Base-by-base conservation (phyloP, 192 early-diverging fungal genomes). In the Coemansia sp. region DNA sequence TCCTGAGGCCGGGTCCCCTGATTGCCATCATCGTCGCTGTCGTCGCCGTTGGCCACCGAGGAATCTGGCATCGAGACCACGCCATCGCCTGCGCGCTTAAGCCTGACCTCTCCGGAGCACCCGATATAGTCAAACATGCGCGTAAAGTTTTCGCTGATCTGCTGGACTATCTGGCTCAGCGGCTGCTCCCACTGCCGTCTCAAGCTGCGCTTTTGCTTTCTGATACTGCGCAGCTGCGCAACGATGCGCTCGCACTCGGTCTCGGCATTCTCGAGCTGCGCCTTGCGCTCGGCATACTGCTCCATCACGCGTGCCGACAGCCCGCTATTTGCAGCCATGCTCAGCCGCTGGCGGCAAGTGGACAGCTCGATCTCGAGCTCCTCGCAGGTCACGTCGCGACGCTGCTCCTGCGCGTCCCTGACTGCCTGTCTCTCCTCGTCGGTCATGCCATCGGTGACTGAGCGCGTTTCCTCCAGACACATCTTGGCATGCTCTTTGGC, bases 131-230 rank as follows among this genome's bases (percentile, higher is more conserved):
- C 82, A 67, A 98, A 93, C 42, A 90, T 86, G 3, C 67, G 67
- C 3, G 85, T 80, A 62, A 96, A 96, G 19, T 82, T 78, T 28
- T 62, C 62, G 62, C 88, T 87, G 55, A 98, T 93, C 27, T 60
- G 47, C 1, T 22, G 54, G 1, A 95, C 74, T 4, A 97, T 71
- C 0, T 62, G 64, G 3, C 60, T 64, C 39, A 98, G 65, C 47
- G 86, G 82, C 13, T 72, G 67, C 50, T 89, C 81, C 94, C 95
- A 98, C 32, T 81, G 62, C 7, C 68, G 61, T 3, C 75, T 72
- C 25, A 82, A 54, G 0, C 58, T 25, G 48, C 24, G 49, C 57
- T 87, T 84, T 1, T 75, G 67, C 7, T 50, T 56, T 7, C 49
- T 54, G 48, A 84, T 52, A 61, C 58, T 61, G 6, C 27, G 62